Evolutionary conservation across 1,139 yeast species (phyloP), one percentile per base, ranked within the genome.

Genomic region (Petasospora rhodanensis): DNA sequence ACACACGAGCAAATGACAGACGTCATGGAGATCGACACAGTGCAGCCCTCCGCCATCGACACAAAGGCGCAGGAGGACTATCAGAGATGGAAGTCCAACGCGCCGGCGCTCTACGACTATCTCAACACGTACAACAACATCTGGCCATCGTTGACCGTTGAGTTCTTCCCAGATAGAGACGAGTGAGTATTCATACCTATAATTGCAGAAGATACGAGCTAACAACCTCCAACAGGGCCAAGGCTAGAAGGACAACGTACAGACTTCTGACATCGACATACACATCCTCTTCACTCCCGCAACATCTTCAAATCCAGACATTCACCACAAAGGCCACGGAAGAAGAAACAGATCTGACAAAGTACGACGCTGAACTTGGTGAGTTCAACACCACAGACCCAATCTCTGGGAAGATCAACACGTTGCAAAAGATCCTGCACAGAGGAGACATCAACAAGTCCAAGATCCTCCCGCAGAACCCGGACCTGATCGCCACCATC

Each of bases 81-180:
- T 51, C 73, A 76, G 42, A 56, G 73, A 38, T 82, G 94, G 94
- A 70, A 86, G 49, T 77, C 79, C 52, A 82, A 82, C 51, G 76
- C 89, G 36, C 73, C 80, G 28, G 75, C 73, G 47, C 70, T 81
- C 70, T 82, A 82, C 51, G 84, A 79, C 47, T 81, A 79, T 54
- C 71, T 82, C 23, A 76, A 80, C 45, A 87, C 85, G 36, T 77
- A 82, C 4, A 82, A 86, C 4, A 62, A 80, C 31, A 73, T 80
- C 22, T 82, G 93, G 93, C 93, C 94, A 0, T 81, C 91, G 1
- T 58, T 82, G 29, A 76, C 89, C 2, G 72, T 82, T n/a, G 82
- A 81, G 52, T 79, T 85, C 74, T 62, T 80, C 29, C 86, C 86
- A 1, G 73, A 70, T 31, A 58, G 55, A n/a, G 43, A 39, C 20